Base-by-base conservation (phyloP, 1,139 yeast genomes). In the Magnusiomyces paraingens region DNA sequence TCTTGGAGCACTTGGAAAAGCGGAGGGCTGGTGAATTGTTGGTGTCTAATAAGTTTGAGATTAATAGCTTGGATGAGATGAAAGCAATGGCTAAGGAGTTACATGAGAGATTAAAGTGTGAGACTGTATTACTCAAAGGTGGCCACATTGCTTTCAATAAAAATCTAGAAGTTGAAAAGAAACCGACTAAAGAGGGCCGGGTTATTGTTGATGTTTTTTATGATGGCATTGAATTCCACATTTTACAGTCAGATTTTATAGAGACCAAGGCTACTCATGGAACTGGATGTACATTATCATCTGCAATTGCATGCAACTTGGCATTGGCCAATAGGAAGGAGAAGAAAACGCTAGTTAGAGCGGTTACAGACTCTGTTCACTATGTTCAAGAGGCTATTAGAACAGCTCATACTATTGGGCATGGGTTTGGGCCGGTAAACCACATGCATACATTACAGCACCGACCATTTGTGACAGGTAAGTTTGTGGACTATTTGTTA, bases 251-350 rank as follows among this genome's bases (percentile, higher is more conserved):
- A 8, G 67, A 66, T 1, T 79, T 67, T 60, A 68, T 82, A 18
- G 67, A 71, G 2, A 75, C 88, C 1, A 65, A 70, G 2, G 80
- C 83, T 62, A 82, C 90, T 0, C 97, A 90, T 66, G 97, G 97
- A 10, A 88, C 96, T 1, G 97, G 97, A 0, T 90, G 97, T 67
- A 86, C 96, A 0, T 73, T 90, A 51, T 83, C 95, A 0, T 83
- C 96, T 1, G 78, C 95, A 0, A 84, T 90, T 61, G 84, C 95
- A 0, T 82, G 94, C 1, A 82, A 86, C 61, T 61, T 88, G 49
- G 91, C 95, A 1, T 73, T 73, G 46, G 83, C 82, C 0, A 44
- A 44, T 10, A 39, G 35, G 32, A 26, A 26, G 32, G 38, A 47
- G 18, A 42, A 42, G 3, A 59, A 64, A 39, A 42, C 72, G 0